Percentiles rank a stretch among this genome's conserved stretches.
These are phyloP conservation scores for Russula foetens DNA, from an alignment of 768 basidiomycete species.

Conservation along the genomic window DNA sequence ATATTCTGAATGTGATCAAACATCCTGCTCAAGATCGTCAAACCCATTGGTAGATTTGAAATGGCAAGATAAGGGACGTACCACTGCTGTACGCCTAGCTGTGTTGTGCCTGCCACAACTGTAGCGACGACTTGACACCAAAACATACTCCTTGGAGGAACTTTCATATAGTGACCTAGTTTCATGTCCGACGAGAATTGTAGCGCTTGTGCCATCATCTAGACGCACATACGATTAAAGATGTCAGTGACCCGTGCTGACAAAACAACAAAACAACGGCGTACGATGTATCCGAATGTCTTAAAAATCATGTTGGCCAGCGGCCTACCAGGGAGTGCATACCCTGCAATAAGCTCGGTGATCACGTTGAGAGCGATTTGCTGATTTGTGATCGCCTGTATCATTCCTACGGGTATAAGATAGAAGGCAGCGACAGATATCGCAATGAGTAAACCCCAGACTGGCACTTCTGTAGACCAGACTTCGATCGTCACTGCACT, in stretches of 20 bases:
- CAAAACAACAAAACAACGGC: background rate
- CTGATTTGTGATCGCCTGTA: slow-evolving; percentile 75
- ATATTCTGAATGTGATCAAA: slow-evolving; percentile 59
- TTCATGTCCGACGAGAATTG: slow-evolving; percentile 72
- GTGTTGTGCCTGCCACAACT: slow-evolving; percentile 53
- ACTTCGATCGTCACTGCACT: slow-evolving; percentile 51
- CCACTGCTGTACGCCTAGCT: slow-evolving; percentile 56
- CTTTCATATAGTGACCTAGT: slow-evolving; percentile 67
- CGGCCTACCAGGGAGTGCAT: slow-evolving; percentile 50
- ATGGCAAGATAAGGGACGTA: background rate
- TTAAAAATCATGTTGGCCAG: slow-evolving; percentile 76
- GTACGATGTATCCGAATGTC: slow-evolving; percentile 30
- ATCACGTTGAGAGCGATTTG: slow-evolving; percentile 64
- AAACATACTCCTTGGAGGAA: slow-evolving; percentile 32
- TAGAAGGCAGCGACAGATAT: slow-evolving; percentile 47
- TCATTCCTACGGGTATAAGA: slow-evolving; percentile 73
- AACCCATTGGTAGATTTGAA: background rate
- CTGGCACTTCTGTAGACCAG: slow-evolving; percentile 60
- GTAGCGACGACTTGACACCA: slow-evolving; percentile 49
- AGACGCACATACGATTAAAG: background rate
- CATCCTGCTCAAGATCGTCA: slow-evolving; percentile 29
- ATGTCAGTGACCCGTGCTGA: background rate
- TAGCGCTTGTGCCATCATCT: slow-evolving; percentile 40
- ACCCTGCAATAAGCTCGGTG: slow-evolving; percentile 67
- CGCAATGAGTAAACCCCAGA: slow-evolving; percentile 56